These are phyloP conservation scores for Solanum chiquidenum DNA, from an alignment of 257 asterid genomes.

Conservation along the genomic window DNA sequence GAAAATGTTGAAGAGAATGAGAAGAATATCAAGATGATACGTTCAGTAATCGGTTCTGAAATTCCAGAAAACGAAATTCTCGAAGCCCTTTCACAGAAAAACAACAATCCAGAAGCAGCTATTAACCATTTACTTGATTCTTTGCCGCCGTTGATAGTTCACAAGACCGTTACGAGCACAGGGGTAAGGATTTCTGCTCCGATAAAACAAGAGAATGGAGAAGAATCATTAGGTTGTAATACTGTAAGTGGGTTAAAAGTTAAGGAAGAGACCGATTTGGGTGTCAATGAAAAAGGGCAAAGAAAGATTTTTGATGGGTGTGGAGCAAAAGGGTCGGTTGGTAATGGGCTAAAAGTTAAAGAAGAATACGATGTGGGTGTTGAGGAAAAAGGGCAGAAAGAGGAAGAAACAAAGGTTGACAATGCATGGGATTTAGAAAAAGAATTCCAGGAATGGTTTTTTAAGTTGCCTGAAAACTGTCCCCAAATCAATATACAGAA, in stretches of 20 bases:
- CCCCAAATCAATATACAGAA: not conserved
- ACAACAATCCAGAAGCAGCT: slow-evolving; percentile 14
- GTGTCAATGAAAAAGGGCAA: not conserved
- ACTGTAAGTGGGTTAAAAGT: not conserved
- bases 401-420: not conserved
- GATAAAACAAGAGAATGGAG: not conserved
- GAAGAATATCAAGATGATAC: slow-evolving; percentile 17
- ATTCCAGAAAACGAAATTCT: slow-evolving; percentile 13
- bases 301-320: not conserved
- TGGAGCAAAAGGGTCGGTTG: not conserved
- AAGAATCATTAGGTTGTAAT: not conserved
- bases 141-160: slow-evolving; percentile 7
- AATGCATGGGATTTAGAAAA: not conserved
- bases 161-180: slow-evolving; percentile 38
- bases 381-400: not conserved
- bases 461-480: slow-evolving; percentile 1
- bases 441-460: slow-evolving; percentile 15
- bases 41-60: slow-evolving; percentile 11
- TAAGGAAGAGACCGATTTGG: slow-evolving; percentile 24
- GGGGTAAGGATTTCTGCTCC: slow-evolving; percentile 45
- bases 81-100: slow-evolving; percentile 18
- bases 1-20: slow-evolving; percentile 5
- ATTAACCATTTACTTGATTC: slow-evolving; percentile 11
- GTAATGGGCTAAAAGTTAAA: slow-evolving; percentile 6
- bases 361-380: slow-evolving; percentile 18